Evolutionary conservation across 1,284 basidiomycete genomes (phyloP).

Genomic region (Cutaneotrichosporon cutaneum): DNA sequence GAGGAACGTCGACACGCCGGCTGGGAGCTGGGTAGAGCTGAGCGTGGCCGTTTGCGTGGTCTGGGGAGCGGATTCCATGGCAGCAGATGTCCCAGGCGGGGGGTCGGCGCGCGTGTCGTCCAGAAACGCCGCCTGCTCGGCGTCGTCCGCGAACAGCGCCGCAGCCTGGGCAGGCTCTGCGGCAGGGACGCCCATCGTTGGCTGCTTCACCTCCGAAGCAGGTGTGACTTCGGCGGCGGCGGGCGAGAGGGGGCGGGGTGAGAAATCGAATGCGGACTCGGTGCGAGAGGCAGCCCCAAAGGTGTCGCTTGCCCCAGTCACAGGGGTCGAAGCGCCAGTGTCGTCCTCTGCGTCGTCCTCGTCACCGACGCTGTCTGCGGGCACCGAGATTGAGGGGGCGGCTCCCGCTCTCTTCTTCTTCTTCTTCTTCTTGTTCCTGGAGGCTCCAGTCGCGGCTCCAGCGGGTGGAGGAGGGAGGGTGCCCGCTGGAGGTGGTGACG

Average conservation of each 20-base stretch:
- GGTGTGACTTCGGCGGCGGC: not conserved
- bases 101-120: not conserved
- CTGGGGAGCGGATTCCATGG: not conserved
- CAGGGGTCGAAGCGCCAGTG: not conserved
- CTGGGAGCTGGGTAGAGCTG: not conserved
- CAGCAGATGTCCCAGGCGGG: not conserved
- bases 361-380: not conserved
- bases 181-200: slow-evolving; percentile 10
- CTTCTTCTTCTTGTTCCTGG: slow-evolving; percentile 30
- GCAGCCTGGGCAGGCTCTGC: slow-evolving; percentile 11
- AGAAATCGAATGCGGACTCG: not conserved
- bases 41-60: not conserved
- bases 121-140: slow-evolving; percentile 9
- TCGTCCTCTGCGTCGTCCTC: not conserved
- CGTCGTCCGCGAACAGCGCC: slow-evolving; percentile 16
- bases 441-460: slow-evolving; percentile 3
- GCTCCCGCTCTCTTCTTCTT: slow-evolving; percentile 22
- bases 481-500: slow-evolving; percentile 4
- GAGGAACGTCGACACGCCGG: slow-evolving; percentile 1
- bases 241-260: not conserved
- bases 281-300: not conserved
- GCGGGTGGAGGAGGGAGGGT: slow-evolving; percentile 6
- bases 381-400: not conserved
- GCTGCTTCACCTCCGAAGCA: not conserved
- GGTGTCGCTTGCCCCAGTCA: not conserved